These are phyloP conservation scores for Rhynchospora tenuis DNA, from an alignment of 176 grass and related monocot genomes.

Conservation along the genomic window DNA sequence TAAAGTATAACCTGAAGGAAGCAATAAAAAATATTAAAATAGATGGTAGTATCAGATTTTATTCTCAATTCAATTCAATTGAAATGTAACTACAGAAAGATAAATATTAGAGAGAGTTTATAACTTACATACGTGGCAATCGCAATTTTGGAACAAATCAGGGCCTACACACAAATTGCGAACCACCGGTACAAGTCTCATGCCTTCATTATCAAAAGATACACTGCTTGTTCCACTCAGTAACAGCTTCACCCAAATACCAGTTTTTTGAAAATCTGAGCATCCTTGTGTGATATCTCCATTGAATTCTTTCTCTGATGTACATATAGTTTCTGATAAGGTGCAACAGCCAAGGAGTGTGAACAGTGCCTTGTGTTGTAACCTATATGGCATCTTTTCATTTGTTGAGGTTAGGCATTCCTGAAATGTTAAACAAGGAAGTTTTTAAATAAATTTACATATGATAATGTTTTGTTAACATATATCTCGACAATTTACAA, in stretches of 20 bases:
- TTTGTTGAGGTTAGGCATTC: constrained; percentile 41
- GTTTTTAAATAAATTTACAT: not conserved
- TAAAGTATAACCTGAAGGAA: constrained; percentile 75
- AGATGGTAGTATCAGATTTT: not conserved
- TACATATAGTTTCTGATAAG: not conserved
- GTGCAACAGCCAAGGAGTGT: constrained; percentile 55
- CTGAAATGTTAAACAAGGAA: constrained; percentile 41
- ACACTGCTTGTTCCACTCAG: constrained; percentile 29
- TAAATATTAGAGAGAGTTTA: not conserved
- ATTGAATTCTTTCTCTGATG: not conserved
- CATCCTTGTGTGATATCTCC: constrained; percentile 31
- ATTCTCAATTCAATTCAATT: not conserved
- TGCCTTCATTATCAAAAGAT: not conserved
- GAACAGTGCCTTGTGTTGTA: constrained; percentile 49
- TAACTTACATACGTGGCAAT: constrained; percentile 98
- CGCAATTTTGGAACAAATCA: constrained; percentile 34
- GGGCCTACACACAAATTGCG: constrained; percentile 47
- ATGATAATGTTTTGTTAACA: not conserved
- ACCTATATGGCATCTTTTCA: constrained; percentile 46
- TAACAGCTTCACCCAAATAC: constrained; percentile 46
- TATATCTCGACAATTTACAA: not conserved
- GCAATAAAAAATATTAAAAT: constrained; percentile 12
- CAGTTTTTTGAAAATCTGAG: constrained; percentile 47
- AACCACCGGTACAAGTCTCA: constrained; percentile 37
- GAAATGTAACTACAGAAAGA: not conserved